Percentiles rank a stretch among this genome's conserved stretches.
Conservation (phyloP, 192 early-diverging fungal species). For the Bifiguratus adelaidae region DNA sequence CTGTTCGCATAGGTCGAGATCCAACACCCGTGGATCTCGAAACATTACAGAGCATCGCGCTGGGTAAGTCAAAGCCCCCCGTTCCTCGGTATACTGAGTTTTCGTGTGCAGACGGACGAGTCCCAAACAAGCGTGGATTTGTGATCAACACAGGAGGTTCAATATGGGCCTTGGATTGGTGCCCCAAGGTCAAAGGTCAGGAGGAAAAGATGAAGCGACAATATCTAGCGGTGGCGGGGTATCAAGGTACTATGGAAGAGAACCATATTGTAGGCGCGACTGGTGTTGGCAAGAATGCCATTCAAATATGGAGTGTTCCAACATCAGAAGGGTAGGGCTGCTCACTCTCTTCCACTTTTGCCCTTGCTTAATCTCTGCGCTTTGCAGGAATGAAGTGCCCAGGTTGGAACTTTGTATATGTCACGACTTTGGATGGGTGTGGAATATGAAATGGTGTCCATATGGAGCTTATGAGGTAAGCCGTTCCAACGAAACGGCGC, state of each 20-base stretch:
- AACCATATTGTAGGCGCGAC: slow-evolving; percentile 5
- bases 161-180: slow-evolving; percentile 25
- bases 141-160: slow-evolving; percentile 21
- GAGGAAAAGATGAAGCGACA: slow-evolving; percentile 13
- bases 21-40: neutral
- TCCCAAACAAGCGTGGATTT: slow-evolving; percentile 9
- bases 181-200: slow-evolving; percentile 6
- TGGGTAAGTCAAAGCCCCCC: neutral
- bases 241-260: slow-evolving; percentile 9
- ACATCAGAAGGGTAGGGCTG: neutral
- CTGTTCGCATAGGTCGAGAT: neutral
- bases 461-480: slow-evolving; percentile 24
- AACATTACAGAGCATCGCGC: neutral
- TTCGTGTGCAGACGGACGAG: neutral
- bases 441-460: slow-evolving; percentile 28
- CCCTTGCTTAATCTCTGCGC: neutral
- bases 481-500: neutral
- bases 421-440: slow-evolving; percentile 19
- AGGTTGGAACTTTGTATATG: slow-evolving; percentile 25
- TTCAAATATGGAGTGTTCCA: slow-evolving; percentile 27
- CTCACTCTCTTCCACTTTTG: neutral
- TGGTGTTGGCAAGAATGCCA: slow-evolving; percentile 9
- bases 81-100: neutral
- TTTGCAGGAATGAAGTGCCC: neutral
- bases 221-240: slow-evolving; percentile 25